Evolutionary conservation across 352 stramenopile genomes (phyloP).

Genomic region (Lagenidium sp.): DNA sequence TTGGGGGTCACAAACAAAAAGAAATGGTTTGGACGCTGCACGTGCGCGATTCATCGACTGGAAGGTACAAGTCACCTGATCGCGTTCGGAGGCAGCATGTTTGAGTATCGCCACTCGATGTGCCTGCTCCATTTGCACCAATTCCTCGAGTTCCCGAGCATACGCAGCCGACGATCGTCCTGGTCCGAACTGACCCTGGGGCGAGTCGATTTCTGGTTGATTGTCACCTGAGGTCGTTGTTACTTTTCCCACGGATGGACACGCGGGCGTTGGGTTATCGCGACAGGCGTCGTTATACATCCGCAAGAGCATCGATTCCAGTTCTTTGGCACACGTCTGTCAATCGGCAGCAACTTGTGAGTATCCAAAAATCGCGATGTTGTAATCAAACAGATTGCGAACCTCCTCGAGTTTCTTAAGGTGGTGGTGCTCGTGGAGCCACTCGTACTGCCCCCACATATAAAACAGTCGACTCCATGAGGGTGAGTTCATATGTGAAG

Average conservation of each 20-base stretch:
- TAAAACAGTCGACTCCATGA: no score
- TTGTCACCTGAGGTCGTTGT: not conserved
- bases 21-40: no score
- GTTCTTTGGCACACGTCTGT: slow-evolving; percentile 51
- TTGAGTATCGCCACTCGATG: slow-evolving; percentile 42
- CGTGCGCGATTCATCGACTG: no score
- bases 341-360: no score
- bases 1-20: slow-evolving; percentile 3
- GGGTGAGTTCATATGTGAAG: not conserved
- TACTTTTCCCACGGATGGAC: no score
- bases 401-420: slow-evolving; percentile 62
- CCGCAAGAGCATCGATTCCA: slow-evolving; percentile 49
- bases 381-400: not conserved
- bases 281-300: slow-evolving; percentile 55
- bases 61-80: slow-evolving; percentile 22
- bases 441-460: slow-evolving; percentile 65
- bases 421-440: slow-evolving; percentile 54
- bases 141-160: slow-evolving; percentile 32
- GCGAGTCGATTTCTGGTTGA: not conserved
- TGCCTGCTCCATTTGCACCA: slow-evolving; percentile 39
- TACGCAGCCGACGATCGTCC: slow-evolving; percentile 5
- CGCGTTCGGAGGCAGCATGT: slow-evolving; percentile 39
- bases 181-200: not conserved
- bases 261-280: not conserved
- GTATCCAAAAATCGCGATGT: no score